These are phyloP conservation scores for Pelargonium exstipulatum DNA, from an alignment of 441 rosid genomes.

Conservation along the genomic window DNA sequence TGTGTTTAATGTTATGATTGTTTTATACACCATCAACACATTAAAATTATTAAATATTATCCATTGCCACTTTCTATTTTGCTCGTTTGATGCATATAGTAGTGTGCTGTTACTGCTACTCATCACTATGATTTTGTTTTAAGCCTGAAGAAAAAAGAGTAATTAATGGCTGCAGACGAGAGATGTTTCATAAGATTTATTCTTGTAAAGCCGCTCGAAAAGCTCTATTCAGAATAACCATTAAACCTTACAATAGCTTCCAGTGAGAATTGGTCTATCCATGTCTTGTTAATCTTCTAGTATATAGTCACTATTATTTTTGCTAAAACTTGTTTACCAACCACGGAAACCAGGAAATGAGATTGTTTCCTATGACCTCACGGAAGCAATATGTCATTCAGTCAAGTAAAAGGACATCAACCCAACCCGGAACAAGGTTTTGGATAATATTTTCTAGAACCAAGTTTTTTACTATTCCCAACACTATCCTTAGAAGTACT, in stretches of 20 bases:
- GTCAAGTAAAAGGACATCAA: background rate
- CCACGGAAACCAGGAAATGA: background rate
- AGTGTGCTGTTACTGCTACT: background rate
- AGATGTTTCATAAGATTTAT: background rate
- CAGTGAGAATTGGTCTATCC: background rate
- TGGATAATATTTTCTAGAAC: background rate
- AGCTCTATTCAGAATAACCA: background rate
- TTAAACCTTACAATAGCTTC: background rate
- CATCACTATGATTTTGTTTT: background rate
- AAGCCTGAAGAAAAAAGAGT: background rate
- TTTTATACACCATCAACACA: background rate
- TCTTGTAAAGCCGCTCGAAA: background rate
- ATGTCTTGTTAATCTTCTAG: background rate
- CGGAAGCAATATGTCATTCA: background rate
- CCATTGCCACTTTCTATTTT: constrained; percentile 4
- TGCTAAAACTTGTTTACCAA: background rate
- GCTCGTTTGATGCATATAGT: background rate
- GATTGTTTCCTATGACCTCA: background rate
- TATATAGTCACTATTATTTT: background rate
- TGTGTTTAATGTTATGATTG: background rate
- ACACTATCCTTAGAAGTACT: background rate
- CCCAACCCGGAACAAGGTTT: background rate
- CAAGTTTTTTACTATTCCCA: background rate
- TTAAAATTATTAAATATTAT: background rate
- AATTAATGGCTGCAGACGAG: background rate